Conservation (phyloP, 495 filamentous ascomycete genomes). For the Penicillium subrubescens region DNA sequence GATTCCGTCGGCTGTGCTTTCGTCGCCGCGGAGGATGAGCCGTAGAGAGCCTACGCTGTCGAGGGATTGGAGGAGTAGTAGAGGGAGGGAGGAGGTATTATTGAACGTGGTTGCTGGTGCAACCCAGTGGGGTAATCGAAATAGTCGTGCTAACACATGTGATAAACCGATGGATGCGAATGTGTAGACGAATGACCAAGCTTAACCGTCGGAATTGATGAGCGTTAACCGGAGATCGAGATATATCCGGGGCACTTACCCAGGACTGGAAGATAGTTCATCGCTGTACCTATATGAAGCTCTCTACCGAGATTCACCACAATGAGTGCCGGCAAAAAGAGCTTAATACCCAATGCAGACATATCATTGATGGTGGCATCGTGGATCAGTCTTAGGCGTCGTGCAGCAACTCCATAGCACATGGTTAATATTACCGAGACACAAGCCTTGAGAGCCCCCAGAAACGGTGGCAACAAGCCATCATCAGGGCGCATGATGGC, state of each 20-base stretch:
- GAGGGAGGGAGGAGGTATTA: slow-evolving; percentile 72
- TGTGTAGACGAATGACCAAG: slow-evolving; percentile 63
- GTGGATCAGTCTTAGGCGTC: neutral
- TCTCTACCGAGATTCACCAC: neutral
- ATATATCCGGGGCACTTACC: slow-evolving; percentile 30
- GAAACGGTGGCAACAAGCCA: neutral
- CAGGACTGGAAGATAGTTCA: slow-evolving; percentile 58
- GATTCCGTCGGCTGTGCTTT: slow-evolving; percentile 52
- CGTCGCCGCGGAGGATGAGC: slow-evolving; percentile 51
- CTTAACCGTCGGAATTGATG: slow-evolving; percentile 19
- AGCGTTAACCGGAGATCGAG: neutral
- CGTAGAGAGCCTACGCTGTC: slow-evolving; percentile 65
- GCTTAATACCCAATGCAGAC: neutral
- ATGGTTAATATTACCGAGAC: neutral
- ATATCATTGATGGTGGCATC: neutral
- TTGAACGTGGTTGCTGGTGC: slow-evolving; percentile 72
- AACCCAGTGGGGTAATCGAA: slow-evolving; percentile 66
- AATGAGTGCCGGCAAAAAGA: neutral
- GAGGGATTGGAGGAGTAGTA: slow-evolving; percentile 67
- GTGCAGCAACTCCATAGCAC: neutral
- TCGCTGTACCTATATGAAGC: neutral
- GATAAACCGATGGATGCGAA: slow-evolving; percentile 57
- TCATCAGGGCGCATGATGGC: neutral
- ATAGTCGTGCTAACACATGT: slow-evolving; percentile 39
- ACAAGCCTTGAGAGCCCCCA: neutral